phyloP scores from a whole-genome alignment of 495 filamentous ascomycete species.

The Aspergillus wentii region DNA sequence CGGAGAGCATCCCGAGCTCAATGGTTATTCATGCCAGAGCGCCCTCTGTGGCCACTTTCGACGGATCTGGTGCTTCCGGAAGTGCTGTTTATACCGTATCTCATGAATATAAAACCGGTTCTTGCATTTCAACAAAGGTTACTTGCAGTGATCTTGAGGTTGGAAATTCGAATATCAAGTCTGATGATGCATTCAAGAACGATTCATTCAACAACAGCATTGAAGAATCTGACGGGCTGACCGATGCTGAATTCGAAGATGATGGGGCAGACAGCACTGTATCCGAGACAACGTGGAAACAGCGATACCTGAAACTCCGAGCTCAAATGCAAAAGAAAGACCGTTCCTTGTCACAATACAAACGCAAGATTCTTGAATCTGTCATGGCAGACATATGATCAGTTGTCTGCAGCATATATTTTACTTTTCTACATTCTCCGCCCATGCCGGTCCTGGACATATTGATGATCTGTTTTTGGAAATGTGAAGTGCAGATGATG shows the following conservation, averaged over 20 bases:
- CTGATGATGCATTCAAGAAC: slow-evolving; percentile 6
- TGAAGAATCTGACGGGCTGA: slow-evolving; percentile 16
- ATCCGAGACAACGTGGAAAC: slow-evolving; percentile 38
- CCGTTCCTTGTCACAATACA: slow-evolving; percentile 43
- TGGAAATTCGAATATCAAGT: slow-evolving; percentile 5
- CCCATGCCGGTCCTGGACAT: too few relatives aligned
- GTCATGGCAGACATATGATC: slow-evolving; percentile 49
- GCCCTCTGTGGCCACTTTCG: slow-evolving; percentile 4
- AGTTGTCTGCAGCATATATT: neutral
- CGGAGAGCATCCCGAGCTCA: slow-evolving; percentile 15
- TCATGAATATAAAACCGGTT: slow-evolving; percentile 26
- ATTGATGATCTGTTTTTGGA: too few relatives aligned
- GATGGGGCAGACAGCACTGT: slow-evolving; percentile 16
- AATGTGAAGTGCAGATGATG: neutral
- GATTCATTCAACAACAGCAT: slow-evolving; percentile 11
- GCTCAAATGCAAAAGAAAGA: slow-evolving; percentile 48
- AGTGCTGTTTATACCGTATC: slow-evolving; percentile 19
- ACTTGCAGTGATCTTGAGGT: slow-evolving; percentile 21
- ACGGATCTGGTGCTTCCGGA: neutral
- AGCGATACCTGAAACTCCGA: slow-evolving; percentile 41
- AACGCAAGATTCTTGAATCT: slow-evolving; percentile 51
- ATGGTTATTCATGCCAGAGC: slow-evolving; percentile 21
- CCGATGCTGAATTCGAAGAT: slow-evolving; percentile 29
- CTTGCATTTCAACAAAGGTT: slow-evolving; percentile 26
- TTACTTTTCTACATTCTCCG: slow-evolving; percentile 2